phyloP scores from a whole-genome alignment of 1,139 yeast species.

The Schizosaccharomyces versatilis region DNA sequence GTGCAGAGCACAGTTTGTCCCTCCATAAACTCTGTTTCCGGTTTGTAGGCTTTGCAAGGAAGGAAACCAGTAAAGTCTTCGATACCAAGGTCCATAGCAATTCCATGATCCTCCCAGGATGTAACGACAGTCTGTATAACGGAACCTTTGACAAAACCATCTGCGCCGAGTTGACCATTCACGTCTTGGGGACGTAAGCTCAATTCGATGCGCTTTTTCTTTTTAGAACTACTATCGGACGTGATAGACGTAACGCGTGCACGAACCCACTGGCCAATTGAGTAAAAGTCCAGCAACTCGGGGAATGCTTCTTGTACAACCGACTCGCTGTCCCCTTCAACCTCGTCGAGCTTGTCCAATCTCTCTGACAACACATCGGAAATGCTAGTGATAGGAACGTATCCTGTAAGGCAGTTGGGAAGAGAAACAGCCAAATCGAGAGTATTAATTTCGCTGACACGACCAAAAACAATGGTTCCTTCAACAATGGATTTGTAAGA shows the following conservation, averaged over 20 bases:
- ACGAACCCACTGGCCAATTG: constrained; percentile 66
- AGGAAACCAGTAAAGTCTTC: constrained; percentile 44
- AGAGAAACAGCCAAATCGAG: constrained; percentile 47
- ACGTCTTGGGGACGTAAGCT: constrained; percentile 55
- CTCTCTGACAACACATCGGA: constrained; percentile 38
- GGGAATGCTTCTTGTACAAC: constrained; percentile 26
- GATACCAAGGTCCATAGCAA: constrained; percentile 49
- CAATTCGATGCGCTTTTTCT: constrained; percentile 36
- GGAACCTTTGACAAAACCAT: constrained; percentile 41
- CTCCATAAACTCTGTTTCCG: constrained; percentile 21
- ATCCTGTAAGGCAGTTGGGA: constrained; percentile 70
- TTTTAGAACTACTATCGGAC: constrained; percentile 7
- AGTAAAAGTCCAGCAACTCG: constrained; percentile 31
- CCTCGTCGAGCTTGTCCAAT: constrained; percentile 34
- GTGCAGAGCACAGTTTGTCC: constrained; percentile 23
- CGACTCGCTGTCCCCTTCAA: constrained; percentile 22
- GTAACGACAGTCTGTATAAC: constrained; percentile 54
- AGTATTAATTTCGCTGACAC: constrained; percentile 36
- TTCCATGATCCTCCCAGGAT: constrained; percentile 82
- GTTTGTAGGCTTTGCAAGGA: constrained; percentile 1
- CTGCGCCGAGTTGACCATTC: constrained; percentile 33
- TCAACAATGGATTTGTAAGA: constrained; percentile 15
- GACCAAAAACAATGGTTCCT: constrained; percentile 61
- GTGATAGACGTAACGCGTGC: constrained; percentile 32
- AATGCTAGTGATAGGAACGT: constrained; percentile 52